These are phyloP conservation scores for Mucor mucedo DNA, from an alignment of 371 early-diverging fungal genomes.

Conservation along the genomic window DNA sequence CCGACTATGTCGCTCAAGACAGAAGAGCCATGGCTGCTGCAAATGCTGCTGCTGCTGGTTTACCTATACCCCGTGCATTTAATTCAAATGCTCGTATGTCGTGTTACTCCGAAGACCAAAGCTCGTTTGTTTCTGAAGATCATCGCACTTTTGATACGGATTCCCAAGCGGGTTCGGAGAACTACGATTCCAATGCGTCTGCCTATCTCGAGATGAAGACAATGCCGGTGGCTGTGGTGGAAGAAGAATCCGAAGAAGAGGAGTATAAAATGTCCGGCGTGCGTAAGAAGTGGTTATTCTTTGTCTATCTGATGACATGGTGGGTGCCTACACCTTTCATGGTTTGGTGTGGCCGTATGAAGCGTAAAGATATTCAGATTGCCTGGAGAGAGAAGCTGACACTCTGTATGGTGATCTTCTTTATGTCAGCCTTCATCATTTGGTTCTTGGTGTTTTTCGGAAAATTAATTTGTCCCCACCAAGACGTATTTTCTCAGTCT, in stretches of 20 bases:
- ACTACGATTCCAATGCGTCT: constrained; percentile 8
- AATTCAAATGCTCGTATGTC: constrained; percentile 4
- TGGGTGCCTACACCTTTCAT: constrained; percentile 82
- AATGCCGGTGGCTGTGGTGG: constrained; percentile 29
- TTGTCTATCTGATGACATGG: constrained; percentile 88
- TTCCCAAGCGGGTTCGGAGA: constrained; percentile 31
- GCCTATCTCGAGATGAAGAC: constrained; percentile 24
- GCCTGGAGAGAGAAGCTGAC: constrained; percentile 88
- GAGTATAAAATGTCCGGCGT: constrained; percentile 36
- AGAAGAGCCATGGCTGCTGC: constrained; percentile 17
- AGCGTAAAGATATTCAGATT: constrained; percentile 81
- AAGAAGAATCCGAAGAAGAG: constrained; percentile 19
- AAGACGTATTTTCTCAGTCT: constrained; percentile 66
- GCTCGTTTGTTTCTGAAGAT: constrained; percentile 67
- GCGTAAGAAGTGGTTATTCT: constrained; percentile 77
- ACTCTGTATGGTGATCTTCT: constrained; percentile 76
- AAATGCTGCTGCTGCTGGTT: constrained; percentile 23
- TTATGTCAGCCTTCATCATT: constrained; percentile 53
- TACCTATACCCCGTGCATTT: constrained; percentile 25
- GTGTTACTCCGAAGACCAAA: constrained; percentile 53
- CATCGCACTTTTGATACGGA: constrained; percentile 10
- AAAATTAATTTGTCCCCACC: constrained; percentile 83
- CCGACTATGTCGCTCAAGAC: background rate
- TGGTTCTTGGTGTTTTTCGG: constrained; percentile 82
- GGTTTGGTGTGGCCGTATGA: constrained; percentile 71